Conservation (phyloP, 331 rosid genomes). For the Acacia pycnantha region DNA sequence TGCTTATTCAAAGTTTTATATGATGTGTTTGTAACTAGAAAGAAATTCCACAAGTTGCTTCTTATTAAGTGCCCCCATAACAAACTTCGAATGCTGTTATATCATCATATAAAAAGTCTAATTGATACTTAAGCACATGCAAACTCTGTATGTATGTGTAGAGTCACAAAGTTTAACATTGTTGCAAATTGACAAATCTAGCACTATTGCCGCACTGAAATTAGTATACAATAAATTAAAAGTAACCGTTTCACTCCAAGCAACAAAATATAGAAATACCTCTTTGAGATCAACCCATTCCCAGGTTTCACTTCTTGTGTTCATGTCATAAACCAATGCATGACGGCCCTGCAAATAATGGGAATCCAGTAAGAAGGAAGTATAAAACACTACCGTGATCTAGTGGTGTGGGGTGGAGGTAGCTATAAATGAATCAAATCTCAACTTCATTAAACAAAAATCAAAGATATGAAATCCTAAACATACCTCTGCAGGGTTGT, state of each 20-base stretch:
- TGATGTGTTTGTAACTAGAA: background rate
- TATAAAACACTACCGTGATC: background rate
- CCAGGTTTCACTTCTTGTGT: conserved; percentile 79
- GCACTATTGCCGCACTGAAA: background rate
- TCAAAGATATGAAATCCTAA: background rate
- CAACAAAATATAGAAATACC: conserved; percentile 42
- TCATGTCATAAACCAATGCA: conserved; percentile 82
- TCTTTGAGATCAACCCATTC: conserved; percentile 98
- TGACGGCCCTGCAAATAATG: conserved; percentile 65
- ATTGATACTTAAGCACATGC: background rate
- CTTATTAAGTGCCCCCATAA: background rate
- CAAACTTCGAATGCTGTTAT: background rate
- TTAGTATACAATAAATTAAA: background rate
- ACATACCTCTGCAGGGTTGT: conserved; percentile 63
- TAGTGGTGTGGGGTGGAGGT: background rate
- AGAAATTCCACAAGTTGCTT: background rate
- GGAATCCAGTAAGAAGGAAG: background rate
- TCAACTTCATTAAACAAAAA: background rate
- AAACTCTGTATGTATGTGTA: background rate
- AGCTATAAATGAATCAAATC: background rate
- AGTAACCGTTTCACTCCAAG: background rate
- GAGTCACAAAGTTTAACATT: background rate
- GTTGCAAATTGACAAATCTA: background rate
- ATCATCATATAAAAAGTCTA: background rate
- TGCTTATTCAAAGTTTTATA: background rate